phyloP scores from a whole-genome alignment of 345 rosid genomes.

The Noccaea bulbosa region DNA sequence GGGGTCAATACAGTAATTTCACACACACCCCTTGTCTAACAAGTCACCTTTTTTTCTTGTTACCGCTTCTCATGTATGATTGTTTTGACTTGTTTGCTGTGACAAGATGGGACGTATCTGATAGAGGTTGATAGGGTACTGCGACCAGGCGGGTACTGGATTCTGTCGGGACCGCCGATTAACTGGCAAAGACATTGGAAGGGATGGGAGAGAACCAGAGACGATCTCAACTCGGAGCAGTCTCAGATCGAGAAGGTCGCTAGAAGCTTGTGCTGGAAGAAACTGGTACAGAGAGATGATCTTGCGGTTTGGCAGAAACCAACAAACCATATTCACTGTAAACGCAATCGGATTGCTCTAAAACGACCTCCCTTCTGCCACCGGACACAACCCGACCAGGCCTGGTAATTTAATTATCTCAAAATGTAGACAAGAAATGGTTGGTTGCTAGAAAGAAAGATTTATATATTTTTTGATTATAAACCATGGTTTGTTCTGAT shows the following conservation, averaged over 20 bases:
- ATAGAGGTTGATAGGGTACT: constrained; percentile 84
- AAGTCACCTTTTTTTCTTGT: neutral
- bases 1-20: constrained; percentile 69
- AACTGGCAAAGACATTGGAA: constrained; percentile 80
- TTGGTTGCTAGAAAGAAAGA: constrained; percentile 1
- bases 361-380: constrained; percentile 67
- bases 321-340: constrained; percentile 82
- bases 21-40: neutral
- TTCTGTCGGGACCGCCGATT: constrained; percentile 89
- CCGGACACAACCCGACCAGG: constrained; percentile 66
- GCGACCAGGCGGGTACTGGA: constrained; percentile 93
- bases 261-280: constrained; percentile 85
- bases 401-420: constrained; percentile 70
- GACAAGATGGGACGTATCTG: constrained; percentile 75
- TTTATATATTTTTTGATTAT: neutral
- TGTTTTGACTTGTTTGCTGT: constrained; percentile 15
- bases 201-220: constrained; percentile 75
- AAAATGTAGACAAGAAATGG: constrained; percentile 16
- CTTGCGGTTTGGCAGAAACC: constrained; percentile 90
- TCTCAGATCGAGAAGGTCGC: constrained; percentile 59
- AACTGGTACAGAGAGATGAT: constrained; percentile 60
- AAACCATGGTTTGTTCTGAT: constrained; percentile 12
- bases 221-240: constrained; percentile 70
- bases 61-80: neutral
- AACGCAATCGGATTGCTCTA: constrained; percentile 55